Evolutionary conservation across 805 yeast species (phyloP), one percentile per base, ranked within the genome.

Genomic region (Maudiozyma bulderi): DNA sequence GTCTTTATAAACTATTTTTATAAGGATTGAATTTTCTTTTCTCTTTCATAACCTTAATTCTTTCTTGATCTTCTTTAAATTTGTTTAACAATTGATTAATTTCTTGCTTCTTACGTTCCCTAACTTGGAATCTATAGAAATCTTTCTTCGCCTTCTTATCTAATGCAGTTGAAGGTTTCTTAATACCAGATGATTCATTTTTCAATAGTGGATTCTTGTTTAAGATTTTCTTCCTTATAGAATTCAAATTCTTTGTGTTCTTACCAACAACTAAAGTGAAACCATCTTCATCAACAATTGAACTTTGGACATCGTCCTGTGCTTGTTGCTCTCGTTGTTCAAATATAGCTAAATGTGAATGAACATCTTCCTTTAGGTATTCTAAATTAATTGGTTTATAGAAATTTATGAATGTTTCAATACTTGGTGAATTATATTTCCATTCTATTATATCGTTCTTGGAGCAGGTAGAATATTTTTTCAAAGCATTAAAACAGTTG

Each of bases 71-170:
- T 52, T 81, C 81, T 65, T 86, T 88, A 71, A 90, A 93, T 64
- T 89, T 87, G 50, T 68, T 73, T 62, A 93, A 73, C 61, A 93
- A 72, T 48, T 86, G 89, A 62, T 87, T 86, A 86, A 93, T 88
- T 67, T 91, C 96, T 54, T 76, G 79, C 73, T 93, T 93, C 76
- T 90, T 91, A 61, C 80, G 78, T 65, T 93, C 96, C 68, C 99
- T 82, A 57, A 93, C 78, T 72, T 93, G 99, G 79, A 90, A 93
- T 59, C 96, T 76, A 73, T 93, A 93, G 73, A 93, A 93, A 69
- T 95, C 98, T 56, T 77, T 75, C 72, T 90, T 87, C 66, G 76
- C 80, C 66, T 83, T 81, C 69, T 76, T 72, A 55, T 39, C 88
- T 73, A 52, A 86, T 86, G 53, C 81, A 0, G 62, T 46, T 13